These are phyloP conservation scores for Gryganskiella cystojenkinii DNA, from an alignment of 192 early-diverging fungal species.

Conservation along the genomic window DNA sequence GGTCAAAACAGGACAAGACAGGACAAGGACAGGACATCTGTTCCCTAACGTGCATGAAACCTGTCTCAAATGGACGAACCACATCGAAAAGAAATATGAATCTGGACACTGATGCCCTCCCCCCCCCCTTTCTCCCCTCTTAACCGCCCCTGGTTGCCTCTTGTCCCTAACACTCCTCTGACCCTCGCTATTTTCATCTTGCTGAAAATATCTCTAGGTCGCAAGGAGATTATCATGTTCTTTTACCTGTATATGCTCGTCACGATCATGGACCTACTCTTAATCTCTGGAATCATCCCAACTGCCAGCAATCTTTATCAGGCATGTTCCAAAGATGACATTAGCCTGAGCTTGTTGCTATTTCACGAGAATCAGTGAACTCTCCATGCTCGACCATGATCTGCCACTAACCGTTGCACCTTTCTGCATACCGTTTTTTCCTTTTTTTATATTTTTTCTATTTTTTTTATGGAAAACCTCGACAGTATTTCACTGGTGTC, in stretches of 20 bases:
- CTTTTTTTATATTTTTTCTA: background rate
- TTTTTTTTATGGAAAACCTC: slow-evolving; percentile 5
- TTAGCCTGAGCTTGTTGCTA: background rate
- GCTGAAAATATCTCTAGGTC: slow-evolving; percentile 61
- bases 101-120: too few relatives aligned
- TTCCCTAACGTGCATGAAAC: background rate
- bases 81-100: background rate
- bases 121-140: too few relatives aligned
- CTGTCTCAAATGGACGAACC: background rate
- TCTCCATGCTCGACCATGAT: too few relatives aligned
- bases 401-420: too few relatives aligned
- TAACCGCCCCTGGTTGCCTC: background rate
- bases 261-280: slow-evolving; percentile 88
- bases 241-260: slow-evolving; percentile 95
- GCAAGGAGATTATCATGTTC: slow-evolving; percentile 98
- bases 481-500: slow-evolving; percentile 83
- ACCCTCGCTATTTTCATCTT: background rate
- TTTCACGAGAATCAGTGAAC: too few relatives aligned
- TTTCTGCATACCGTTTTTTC: background rate
- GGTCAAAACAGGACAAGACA: background rate
- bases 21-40: background rate
- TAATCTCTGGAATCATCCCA: slow-evolving; percentile 94
- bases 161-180: background rate
- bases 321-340: slow-evolving; percentile 27
- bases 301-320: slow-evolving; percentile 80